phyloP scores from a whole-genome alignment of 371 early-diverging fungal genomes.

The Apophysomyces ossiformis region DNA sequence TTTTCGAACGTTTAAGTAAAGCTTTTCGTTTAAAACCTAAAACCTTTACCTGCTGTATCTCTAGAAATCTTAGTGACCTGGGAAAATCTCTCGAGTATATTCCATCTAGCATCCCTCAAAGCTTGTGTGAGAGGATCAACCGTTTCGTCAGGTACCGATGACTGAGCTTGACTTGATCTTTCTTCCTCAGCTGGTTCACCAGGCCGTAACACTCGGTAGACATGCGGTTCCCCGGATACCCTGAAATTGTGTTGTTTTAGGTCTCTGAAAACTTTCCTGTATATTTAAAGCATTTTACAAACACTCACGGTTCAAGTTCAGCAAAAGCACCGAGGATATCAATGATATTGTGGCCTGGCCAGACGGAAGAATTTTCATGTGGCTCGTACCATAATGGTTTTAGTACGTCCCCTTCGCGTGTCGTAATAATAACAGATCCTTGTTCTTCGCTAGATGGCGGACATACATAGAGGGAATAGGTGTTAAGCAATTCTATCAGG shows the following conservation, averaged over 20 bases:
- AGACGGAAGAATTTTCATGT: conserved; percentile 13
- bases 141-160: background rate
- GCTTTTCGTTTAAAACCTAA: no score
- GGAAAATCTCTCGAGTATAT: conserved; percentile 82
- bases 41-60: conserved; percentile 61
- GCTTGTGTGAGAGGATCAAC: conserved; percentile 19
- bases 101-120: conserved; percentile 65
- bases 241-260: conserved; percentile 4
- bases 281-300: background rate
- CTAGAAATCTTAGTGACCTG: conserved; percentile 81
- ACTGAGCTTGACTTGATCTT: background rate
- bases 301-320: conserved; percentile 33
- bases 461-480: conserved; percentile 37
- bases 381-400: conserved; percentile 38
- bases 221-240: conserved; percentile 23
- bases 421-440: conserved; percentile 45
- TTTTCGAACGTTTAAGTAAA: background rate
- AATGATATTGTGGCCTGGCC: conserved; percentile 47
- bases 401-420: conserved; percentile 33
- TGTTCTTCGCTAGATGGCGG: conserved; percentile 28
- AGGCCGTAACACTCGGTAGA: conserved; percentile 18
- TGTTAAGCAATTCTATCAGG: conserved; percentile 26
- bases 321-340: conserved; percentile 48
- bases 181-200: background rate
- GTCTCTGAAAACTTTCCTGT: background rate